These are phyloP conservation scores for Knufia petricola DNA, from an alignment of 2,329 filamentous ascomycete species.

Conservation along the genomic window DNA sequence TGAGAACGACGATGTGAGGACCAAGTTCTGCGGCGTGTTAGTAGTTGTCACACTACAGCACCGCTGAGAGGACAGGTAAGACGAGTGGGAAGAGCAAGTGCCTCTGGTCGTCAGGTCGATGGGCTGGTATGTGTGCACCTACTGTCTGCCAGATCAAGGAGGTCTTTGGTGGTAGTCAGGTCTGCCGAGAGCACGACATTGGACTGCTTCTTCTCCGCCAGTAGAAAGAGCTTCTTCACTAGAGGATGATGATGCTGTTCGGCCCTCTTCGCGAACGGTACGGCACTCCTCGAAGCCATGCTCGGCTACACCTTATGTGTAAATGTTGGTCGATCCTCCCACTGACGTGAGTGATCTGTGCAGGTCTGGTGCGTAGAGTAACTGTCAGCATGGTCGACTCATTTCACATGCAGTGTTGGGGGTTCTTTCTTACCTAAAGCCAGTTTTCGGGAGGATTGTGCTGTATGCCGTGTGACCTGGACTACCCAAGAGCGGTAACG, in stretches of 20 bases:
- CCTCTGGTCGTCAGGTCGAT: too few species aligned
- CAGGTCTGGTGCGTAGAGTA: not conserved
- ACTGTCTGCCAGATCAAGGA: constrained; percentile 40
- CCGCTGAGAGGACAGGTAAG: not conserved
- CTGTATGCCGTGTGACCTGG: not conserved
- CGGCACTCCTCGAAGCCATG: constrained; percentile 37
- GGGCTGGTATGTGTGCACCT: constrained; percentile 20
- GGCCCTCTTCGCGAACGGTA: constrained; percentile 32
- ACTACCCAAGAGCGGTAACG: not conserved
- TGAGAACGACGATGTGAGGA: constrained; percentile 43
- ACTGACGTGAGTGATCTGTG: too few species aligned
- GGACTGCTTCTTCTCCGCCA: constrained; percentile 39
- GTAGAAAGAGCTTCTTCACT: constrained; percentile 34
- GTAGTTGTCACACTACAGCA: not conserved
- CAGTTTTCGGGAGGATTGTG: not conserved
- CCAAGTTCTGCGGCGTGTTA: constrained; percentile 33
- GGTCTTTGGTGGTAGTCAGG: constrained; percentile 37
- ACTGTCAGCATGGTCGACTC: not conserved
- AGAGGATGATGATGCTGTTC: constrained; percentile 35
- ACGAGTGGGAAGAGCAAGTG: not conserved
- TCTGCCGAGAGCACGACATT: constrained; percentile 43
- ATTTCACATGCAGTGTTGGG: not conserved
- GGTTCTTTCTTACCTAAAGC: not conserved
- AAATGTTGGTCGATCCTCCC: too few species aligned
- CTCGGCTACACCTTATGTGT: too few species aligned